These are phyloP conservation scores for Malassezia furfur DNA, from an alignment of 1,284 basidiomycete species.

Conservation along the genomic window DNA sequence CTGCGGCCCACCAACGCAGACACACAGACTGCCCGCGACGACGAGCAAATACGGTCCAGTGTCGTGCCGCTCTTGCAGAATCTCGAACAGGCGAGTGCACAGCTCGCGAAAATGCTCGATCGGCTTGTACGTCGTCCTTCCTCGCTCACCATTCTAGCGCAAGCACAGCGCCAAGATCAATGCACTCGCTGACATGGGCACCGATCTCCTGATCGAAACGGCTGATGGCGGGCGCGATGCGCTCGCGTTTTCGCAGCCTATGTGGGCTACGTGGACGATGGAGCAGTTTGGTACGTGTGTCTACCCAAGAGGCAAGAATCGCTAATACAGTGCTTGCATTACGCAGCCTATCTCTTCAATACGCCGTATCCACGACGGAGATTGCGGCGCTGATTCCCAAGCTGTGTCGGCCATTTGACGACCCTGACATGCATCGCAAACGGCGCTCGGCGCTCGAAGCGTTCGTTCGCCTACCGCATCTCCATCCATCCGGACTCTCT, in stretches of 20 bases:
- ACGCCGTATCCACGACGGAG: conserved; percentile 10
- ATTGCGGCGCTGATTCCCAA: neutral
- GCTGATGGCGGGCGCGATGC: conserved; percentile 22
- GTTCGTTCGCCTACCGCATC: conserved; percentile 27
- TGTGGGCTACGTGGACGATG: conserved; percentile 41
- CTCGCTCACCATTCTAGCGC: conserved; percentile 4
- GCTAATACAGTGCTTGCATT: conserved; percentile 4
- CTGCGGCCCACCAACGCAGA: neutral
- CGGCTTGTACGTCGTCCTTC: conserved; percentile 21
- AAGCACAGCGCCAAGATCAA: conserved; percentile 24
- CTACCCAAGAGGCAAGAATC: neutral
- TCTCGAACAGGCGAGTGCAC: conserved; percentile 9
- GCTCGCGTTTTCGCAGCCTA: conserved; percentile 23
- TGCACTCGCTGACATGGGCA: conserved; percentile 19
- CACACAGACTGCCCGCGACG: conserved; percentile 13
- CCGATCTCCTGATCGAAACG: conserved; percentile 23
- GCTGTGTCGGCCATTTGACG: conserved; percentile 4
- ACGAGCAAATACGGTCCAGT: conserved; percentile 13
- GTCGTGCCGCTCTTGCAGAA: conserved; percentile 7
- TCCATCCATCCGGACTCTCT: conserved; percentile 24
- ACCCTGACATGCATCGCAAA: neutral
- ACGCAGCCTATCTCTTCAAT: conserved; percentile 5
- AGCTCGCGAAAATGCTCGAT: conserved; percentile 15
- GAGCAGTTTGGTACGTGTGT: conserved; percentile 27
- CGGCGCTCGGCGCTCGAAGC: conserved; percentile 20